These are phyloP conservation scores for Tephrocybe sp. DNA, from an alignment of 768 basidiomycete genomes.

Conservation along the genomic window DNA sequence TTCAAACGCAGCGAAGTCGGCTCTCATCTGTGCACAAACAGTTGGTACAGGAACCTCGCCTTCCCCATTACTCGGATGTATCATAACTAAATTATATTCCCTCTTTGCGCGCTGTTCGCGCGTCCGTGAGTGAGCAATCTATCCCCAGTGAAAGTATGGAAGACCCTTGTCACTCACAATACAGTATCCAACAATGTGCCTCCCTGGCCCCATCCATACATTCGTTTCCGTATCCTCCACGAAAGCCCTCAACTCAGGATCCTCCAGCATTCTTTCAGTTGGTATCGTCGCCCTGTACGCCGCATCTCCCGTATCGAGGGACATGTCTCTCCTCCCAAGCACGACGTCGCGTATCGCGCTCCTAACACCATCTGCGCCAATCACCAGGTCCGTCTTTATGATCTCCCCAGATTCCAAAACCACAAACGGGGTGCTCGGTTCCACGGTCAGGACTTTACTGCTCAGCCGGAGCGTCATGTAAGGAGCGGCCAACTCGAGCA, in stretches of 20 bases:
- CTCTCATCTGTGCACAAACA: slow-evolving; percentile 44
- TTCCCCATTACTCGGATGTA: slow-evolving; percentile 37
- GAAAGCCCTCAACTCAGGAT: slow-evolving; percentile 51
- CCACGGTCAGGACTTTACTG: slow-evolving; percentile 15
- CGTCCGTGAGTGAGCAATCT: neutral
- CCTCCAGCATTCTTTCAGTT: slow-evolving; percentile 40
- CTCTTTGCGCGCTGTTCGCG: slow-evolving; percentile 31
- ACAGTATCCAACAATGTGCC: slow-evolving; percentile 37
- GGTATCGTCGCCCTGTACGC: slow-evolving; percentile 60
- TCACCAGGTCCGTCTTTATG: slow-evolving; percentile 42
- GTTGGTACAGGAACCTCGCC: slow-evolving; percentile 46
- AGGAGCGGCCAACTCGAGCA: slow-evolving; percentile 30
- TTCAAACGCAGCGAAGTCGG: slow-evolving; percentile 48
- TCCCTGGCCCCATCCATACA: slow-evolving; percentile 57
- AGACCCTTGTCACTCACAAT: slow-evolving; percentile 29
- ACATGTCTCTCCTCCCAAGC: slow-evolving; percentile 45
- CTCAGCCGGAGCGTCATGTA: slow-evolving; percentile 35
- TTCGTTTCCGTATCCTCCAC: slow-evolving; percentile 54
- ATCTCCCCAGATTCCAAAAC: slow-evolving; percentile 43
- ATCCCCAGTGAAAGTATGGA: neutral
- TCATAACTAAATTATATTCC: slow-evolving; percentile 46
- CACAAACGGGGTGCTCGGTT: slow-evolving; percentile 18
- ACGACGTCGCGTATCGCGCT: slow-evolving; percentile 48
- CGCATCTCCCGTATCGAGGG: slow-evolving; percentile 59
- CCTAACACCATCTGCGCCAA: slow-evolving; percentile 53